Evolutionary conservation across 2,329 filamentous ascomycete genomes (phyloP), one percentile per base, ranked within the genome.

Genomic region (Xylariaceae sp.): DNA sequence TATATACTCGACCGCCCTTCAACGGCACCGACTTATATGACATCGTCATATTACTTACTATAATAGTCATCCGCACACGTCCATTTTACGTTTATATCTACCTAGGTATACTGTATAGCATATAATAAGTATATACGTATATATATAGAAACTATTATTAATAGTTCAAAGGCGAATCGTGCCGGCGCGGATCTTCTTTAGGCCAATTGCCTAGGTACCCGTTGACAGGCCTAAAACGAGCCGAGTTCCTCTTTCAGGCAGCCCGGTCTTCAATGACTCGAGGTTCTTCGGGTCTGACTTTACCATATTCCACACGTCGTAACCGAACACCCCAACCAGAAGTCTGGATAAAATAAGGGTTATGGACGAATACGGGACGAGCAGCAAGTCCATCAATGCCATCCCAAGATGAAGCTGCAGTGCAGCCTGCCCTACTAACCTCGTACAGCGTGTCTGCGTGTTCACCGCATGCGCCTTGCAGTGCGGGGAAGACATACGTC

Each of bases 401-500:
- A 56, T 58, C 57, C 57, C 50, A 58, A 58, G 57, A 50, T 50
- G 32, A 29, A 60, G 48, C 51, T 20, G 20, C 42, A 45, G 43
- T 42, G 26, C 32, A 21, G 48, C 46, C 45, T 43, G 48, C 23
- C 49, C 47, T 42, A 46, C 48, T 47, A 46, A 54, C 44, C 45
- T 47, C 49, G 50, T 42, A 53, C 40, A 45, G 48, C 41, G 41
- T 52, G 40, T 49, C n/a, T n/a, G n/a, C n/a, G 20, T 52, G 40
- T 49, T 40, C 48, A 40, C 45, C 50, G 50, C 52, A 60, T 62
- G 60, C 60, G 51, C 4, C 44, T 48, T 48, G 54, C 54, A 58
- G 60, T 62, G 60, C 57, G 60, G 60, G 60, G 60, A 54, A 62
- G 26, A 47, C 50, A 60, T 49, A 58, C 48, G 51, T 42, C 46